Evolutionary conservation across 2,329 filamentous ascomycete species (phyloP), one percentile per base, ranked within the genome.

Genomic region (Aspergillus eucalypticola): DNA sequence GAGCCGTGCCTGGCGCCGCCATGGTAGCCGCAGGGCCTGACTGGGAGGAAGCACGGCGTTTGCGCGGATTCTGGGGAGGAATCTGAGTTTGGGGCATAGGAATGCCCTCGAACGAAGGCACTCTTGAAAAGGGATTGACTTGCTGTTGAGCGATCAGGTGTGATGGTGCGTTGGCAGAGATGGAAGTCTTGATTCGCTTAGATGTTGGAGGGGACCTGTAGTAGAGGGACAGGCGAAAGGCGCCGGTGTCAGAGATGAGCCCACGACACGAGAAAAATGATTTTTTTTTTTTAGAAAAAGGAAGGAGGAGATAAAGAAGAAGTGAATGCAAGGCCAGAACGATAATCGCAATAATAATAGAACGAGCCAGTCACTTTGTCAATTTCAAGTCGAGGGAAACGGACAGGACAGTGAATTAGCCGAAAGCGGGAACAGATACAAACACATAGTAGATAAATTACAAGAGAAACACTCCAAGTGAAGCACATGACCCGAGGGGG

Each of bases 11-110:
- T 42, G 72, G 67, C 21, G 76, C 64, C 46, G 71, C 65, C 70
- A 78, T 77, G 69, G 77, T 66, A 66, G 73, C 58, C 62, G 78
- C 66, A 38, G 73, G 61, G 58, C 73, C 67, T 63, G 71, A 55
- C 58, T 74, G 73, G 38, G 73, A 76, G 25, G 77, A 79, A 60
- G 76, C 71, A 60, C 76, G 76, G 60, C 78, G 76, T 73, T 81
- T 81, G 60, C 78, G 77, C 39, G 79, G 75, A 63, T 78, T 79
- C 54, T 69, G 65, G 59, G 69, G 67, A 35, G 72, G 66, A 54
- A 71, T 67, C 41, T 72, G 73, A 56, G 73, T 64, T 48, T 69
- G 70, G 57, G 74, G 75, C 70, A 80, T 80, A 41, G 75, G 72
- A 60, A 78, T 74, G 60, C 72, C 73, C 62, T 78, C 75, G 58